Base-by-base conservation (phyloP, 2,329 filamentous ascomycete species). In the Hawksworthiomyces lignivorus region DNA sequence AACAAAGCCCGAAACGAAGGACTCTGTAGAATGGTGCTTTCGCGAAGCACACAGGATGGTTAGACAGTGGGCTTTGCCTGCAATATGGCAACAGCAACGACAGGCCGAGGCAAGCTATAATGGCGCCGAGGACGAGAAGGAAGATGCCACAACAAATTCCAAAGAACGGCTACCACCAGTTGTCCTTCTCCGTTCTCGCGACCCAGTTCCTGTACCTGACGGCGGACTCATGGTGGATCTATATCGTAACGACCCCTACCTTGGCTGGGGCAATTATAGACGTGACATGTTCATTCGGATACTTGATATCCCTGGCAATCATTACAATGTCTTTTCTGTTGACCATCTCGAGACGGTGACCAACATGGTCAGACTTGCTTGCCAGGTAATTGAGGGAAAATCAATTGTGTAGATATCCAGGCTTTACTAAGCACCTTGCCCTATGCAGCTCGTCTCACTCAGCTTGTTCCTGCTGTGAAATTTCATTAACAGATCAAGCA, bases 251-350 rank as follows among this genome's bases (percentile, higher is more conserved):
- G 64, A 70, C 14, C 53, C 49, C 3, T 50, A 56, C 38, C 58
- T 77, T 2, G 72, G 72, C 9, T 77, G 73, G 73, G 65, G 64
- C 3, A 37, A 48, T 8, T 73, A 77, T 33, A 57, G 64, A 18
- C 58, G 59, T 21, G 55, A 56, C 18, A 60, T 75, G 50, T 63
- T 77, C 10, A 53, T 56, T 20, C 54, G 63, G 11, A 60, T 73
- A 2, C 45, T 73, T n/a, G 65, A 71, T 10, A 59, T 75, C 2
- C 61, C 70, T 1, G 71, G 73, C 0, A 63, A 75, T 43, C 73
- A 77, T 48, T 77, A 70, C 47, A 62, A 62, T 40, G 55, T 73
- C 29, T 73, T 73, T 50, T 53, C 53, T 2, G 53, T 52, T 27
- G 49, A 51, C 0, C 47, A 55, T 5, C 41, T 61, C 14, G 54